phyloP scores from a whole-genome alignment of 1,284 basidiomycete genomes.

The Trichosporon sp. region DNA sequence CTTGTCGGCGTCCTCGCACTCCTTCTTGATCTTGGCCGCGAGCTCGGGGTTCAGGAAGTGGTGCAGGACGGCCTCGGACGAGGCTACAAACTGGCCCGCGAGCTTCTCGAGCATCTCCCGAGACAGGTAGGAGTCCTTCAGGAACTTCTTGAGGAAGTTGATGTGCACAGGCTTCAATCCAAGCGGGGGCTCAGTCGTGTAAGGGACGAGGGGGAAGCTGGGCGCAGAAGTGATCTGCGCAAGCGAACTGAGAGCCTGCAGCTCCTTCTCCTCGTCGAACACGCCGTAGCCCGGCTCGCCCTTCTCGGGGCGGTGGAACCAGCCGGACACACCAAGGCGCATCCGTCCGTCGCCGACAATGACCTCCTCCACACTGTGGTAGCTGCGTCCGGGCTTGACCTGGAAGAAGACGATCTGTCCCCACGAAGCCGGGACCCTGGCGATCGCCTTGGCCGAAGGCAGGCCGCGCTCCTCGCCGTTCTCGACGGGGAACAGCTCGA shows the following conservation, averaged over 20 bases:
- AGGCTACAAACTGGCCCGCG: constrained; percentile 74
- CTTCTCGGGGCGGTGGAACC: constrained; percentile 90
- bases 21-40: constrained; percentile 62
- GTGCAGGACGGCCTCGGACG: constrained; percentile 86
- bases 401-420: constrained; percentile 97
- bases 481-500: constrained; percentile 81
- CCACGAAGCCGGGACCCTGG: constrained; percentile 61
- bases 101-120: constrained; percentile 74
- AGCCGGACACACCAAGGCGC: constrained; percentile 86
- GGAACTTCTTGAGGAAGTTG: constrained; percentile 70
- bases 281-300: constrained; percentile 81
- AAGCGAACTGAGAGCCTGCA: constrained; percentile 55
- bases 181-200: constrained; percentile 42
- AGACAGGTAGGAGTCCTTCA: constrained; percentile 88
- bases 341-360: constrained; percentile 70
- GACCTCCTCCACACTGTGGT: constrained; percentile 97
- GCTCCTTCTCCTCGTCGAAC: constrained; percentile 63
- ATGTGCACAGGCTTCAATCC: constrained; percentile 60
- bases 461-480: constrained; percentile 47
- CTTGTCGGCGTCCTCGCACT: constrained; percentile 63
- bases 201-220: constrained; percentile 50
- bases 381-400: constrained; percentile 71
- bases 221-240: constrained; percentile 57
- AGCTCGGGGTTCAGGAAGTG: constrained; percentile 70
- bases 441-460: constrained; percentile 38